Percentiles rank a stretch among this genome's conserved stretches.
Conservation (phyloP, 495 filamentous ascomycete species). For the Aspergillus biplanus region DNA sequence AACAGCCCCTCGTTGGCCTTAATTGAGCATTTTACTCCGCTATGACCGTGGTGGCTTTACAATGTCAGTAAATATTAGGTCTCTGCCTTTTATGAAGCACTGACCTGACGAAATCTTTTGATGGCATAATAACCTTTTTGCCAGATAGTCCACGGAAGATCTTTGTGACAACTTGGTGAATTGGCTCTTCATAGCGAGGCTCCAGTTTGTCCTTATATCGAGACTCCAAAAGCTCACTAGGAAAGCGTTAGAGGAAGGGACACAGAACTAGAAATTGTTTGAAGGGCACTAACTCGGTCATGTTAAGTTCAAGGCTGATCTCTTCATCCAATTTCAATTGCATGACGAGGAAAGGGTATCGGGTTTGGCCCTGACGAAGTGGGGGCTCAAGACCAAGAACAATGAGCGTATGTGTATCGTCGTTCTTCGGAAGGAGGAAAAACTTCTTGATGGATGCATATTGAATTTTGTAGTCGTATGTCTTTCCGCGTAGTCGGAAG, state of each 20-base stretch:
- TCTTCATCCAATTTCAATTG: constrained; percentile 98
- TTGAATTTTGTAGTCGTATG: constrained; percentile 99
- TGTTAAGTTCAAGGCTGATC: constrained; percentile 93
- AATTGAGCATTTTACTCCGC: constrained; percentile 97
- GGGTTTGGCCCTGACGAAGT: constrained; percentile 94
- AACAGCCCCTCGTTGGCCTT: constrained; percentile 98
- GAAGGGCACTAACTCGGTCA: constrained; percentile 73
- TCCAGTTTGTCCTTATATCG: constrained; percentile 90
- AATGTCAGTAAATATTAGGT: constrained; percentile 12
- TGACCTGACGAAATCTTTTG: constrained; percentile 83
- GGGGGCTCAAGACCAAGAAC: constrained; percentile 95
- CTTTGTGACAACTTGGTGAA: constrained; percentile 87
- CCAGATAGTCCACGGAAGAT: constrained; percentile 92
- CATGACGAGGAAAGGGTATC: constrained; percentile 99
- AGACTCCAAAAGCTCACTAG: constrained; percentile 64
- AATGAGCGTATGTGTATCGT: constrained; percentile 93
- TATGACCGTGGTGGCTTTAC: constrained; percentile 82
- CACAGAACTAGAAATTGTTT: background rate
- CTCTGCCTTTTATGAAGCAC: constrained; percentile 14
- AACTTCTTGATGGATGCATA: constrained; percentile 98
- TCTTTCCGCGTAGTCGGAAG: constrained; percentile 96
- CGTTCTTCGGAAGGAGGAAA: constrained; percentile 95
- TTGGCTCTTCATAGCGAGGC: constrained; percentile 86
- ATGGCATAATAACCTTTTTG: constrained; percentile 91
- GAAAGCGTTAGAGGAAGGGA: constrained; percentile 22